phyloP scores from a whole-genome alignment of 768 basidiomycete species.

The Psilocybe subaeruginosa region DNA sequence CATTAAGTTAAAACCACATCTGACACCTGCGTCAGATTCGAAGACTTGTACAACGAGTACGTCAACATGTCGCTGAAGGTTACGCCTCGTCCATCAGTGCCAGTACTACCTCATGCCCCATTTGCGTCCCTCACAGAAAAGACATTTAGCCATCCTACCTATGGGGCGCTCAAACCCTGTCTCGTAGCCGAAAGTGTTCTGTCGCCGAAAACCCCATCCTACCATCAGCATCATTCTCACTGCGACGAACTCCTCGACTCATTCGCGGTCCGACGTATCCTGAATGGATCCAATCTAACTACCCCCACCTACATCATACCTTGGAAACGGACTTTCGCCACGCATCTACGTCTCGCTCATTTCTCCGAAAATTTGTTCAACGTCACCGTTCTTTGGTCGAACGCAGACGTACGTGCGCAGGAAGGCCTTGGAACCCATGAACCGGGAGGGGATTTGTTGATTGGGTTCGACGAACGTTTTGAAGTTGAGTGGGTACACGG shows the following conservation, averaged over 20 bases:
- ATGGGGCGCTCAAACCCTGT: conserved; percentile 39
- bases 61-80: conserved; percentile 22
- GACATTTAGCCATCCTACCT: conserved; percentile 36
- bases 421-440: conserved; percentile 24
- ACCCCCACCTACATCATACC: conserved; percentile 37
- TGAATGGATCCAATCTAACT: conserved; percentile 25
- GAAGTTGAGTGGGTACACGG: conserved; percentile 38
- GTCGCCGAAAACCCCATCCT: not conserved
- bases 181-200: conserved; percentile 23
- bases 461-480: conserved; percentile 35
- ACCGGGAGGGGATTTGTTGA: conserved; percentile 29
- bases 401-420: conserved; percentile 28
- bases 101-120: conserved; percentile 23
- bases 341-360: conserved; percentile 39
- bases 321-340: conserved; percentile 37
- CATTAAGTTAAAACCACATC: not conserved
- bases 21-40: conserved; percentile 23
- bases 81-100: conserved; percentile 28
- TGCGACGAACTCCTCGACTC: conserved; percentile 27
- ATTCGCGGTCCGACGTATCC: conserved; percentile 31
- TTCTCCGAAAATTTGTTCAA: conserved; percentile 43
- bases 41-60: conserved; percentile 23
- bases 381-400: conserved; percentile 39
- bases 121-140: conserved; percentile 27
- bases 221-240: conserved; percentile 1